Conservation (phyloP, 2,329 filamentous ascomycete species). For the Scopulariopsis brevicaulis region DNA sequence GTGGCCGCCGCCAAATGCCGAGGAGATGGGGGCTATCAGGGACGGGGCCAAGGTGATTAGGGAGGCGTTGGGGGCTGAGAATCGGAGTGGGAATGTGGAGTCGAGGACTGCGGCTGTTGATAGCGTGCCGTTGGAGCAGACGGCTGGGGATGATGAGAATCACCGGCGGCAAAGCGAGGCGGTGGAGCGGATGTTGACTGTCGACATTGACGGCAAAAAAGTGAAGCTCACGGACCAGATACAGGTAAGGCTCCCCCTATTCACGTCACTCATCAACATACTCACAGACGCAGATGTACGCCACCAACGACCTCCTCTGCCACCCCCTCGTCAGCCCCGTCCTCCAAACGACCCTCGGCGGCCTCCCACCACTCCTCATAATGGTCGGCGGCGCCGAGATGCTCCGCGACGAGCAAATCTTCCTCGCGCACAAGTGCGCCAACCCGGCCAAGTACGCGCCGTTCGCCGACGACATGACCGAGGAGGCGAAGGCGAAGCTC, state of each 20-base stretch:
- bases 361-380: slow-evolving; percentile 77
- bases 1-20: slow-evolving; percentile 87
- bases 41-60: slow-evolving; percentile 33
- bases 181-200: slow-evolving; percentile 17
- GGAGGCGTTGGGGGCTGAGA: slow-evolving; percentile 14
- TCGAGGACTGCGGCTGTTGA: neutral
- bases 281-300: slow-evolving; percentile 46
- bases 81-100: neutral
- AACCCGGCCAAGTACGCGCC: slow-evolving; percentile 70
- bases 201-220: slow-evolving; percentile 59
- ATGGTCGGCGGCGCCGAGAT: slow-evolving; percentile 82
- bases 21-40: slow-evolving; percentile 50
- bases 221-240: slow-evolving; percentile 83
- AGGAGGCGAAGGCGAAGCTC: slow-evolving; percentile 47
- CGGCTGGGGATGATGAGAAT: neutral
- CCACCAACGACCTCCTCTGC: slow-evolving; percentile 72
- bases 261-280: no score
- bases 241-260: slow-evolving; percentile 46
- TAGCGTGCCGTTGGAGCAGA: slow-evolving; percentile 2
- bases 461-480: slow-evolving; percentile 48
- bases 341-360: slow-evolving; percentile 79
- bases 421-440: slow-evolving; percentile 87
- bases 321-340: slow-evolving; percentile 87
- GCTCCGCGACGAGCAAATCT: slow-evolving; percentile 88
- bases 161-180: neutral